phyloP scores from a whole-genome alignment of 177 flowering plant genomes.

The Vitis hybrid region DNA sequence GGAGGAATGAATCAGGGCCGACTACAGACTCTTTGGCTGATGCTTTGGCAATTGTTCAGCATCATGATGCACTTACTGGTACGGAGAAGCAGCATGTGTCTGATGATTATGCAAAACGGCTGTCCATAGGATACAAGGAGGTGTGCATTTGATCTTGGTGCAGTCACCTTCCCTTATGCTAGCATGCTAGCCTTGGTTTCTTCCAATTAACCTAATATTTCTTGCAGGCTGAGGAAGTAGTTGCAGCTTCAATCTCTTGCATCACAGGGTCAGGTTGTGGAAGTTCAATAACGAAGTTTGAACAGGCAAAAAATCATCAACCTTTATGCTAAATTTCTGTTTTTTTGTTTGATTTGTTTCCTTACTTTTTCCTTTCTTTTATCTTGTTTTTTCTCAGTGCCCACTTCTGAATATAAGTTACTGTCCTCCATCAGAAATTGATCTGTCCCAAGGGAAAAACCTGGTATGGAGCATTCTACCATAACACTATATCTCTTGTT shows the following conservation, averaged over 20 bases:
- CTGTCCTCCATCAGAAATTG: constrained; percentile 85
- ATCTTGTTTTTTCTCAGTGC: constrained; percentile 46
- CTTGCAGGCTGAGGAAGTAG: constrained; percentile 60
- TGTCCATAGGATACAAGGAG: constrained; percentile 72
- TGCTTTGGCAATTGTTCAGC: constrained; percentile 91
- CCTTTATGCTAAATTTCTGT: neutral
- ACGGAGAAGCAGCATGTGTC: constrained; percentile 92
- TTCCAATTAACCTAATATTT: constrained; percentile 1
- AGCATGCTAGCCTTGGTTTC: neutral
- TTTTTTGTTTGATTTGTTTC: neutral
- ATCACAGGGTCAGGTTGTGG: constrained; percentile 40
- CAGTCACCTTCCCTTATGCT: neutral
- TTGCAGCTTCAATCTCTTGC: constrained; percentile 58
- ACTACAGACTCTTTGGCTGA: constrained; percentile 70
- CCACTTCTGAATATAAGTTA: constrained; percentile 90
- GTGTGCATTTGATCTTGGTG: constrained; percentile 24
- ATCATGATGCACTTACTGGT: constrained; percentile 93
- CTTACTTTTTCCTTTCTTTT: neutral
- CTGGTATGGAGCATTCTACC: constrained; percentile 46
- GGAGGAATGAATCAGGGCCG: constrained; percentile 58
- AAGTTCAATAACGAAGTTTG: constrained; percentile 41
- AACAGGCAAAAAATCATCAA: constrained; percentile 45
- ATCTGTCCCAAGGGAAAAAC: constrained; percentile 54
- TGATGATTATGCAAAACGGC: constrained; percentile 79
- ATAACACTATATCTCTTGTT: neutral